Evolutionary conservation across 176 grass and related monocot genomes (phyloP).

Genomic region (Oropetium thomaeum): DNA sequence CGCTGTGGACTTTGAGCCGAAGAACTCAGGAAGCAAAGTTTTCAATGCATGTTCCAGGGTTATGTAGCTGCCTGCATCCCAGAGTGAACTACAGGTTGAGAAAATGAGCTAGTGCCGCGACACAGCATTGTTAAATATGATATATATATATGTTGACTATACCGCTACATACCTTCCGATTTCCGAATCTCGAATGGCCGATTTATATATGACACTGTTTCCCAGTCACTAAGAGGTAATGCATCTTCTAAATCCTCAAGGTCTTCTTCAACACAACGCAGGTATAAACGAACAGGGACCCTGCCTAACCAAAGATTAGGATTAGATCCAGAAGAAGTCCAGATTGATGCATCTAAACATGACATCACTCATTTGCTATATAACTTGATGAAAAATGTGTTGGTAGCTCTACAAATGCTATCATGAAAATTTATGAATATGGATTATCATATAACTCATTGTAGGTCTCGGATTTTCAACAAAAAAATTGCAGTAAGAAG

Average conservation of each 20-base stretch:
- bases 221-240: slow-evolving; percentile 59
- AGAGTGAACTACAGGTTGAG: not conserved
- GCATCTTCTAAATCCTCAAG: slow-evolving; percentile 82
- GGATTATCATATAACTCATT: slow-evolving; percentile 12
- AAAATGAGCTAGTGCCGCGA: not conserved
- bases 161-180: slow-evolving; percentile 51
- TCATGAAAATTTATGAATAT: not conserved
- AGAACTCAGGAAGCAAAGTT: slow-evolving; percentile 70
- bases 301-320: slow-evolving; percentile 71
- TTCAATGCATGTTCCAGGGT: slow-evolving; percentile 59
- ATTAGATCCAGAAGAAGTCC: slow-evolving; percentile 27
- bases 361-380: not conserved
- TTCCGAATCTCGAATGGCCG: slow-evolving; percentile 68
- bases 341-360: not conserved
- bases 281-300: slow-evolving; percentile 87
- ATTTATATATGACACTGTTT: slow-evolving; percentile 87
- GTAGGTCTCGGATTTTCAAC: not conserved
- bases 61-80: slow-evolving; percentile 43
- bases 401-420: not conserved
- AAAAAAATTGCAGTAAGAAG: not conserved
- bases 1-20: slow-evolving; percentile 10
- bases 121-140: not conserved
- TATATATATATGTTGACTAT: not conserved
- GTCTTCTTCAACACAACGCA: slow-evolving; percentile 57
- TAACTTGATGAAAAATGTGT: slow-evolving; percentile 1